Base-by-base conservation (phyloP, 2,329 filamentous ascomycete genomes). In the Anthostomella pinea region DNA sequence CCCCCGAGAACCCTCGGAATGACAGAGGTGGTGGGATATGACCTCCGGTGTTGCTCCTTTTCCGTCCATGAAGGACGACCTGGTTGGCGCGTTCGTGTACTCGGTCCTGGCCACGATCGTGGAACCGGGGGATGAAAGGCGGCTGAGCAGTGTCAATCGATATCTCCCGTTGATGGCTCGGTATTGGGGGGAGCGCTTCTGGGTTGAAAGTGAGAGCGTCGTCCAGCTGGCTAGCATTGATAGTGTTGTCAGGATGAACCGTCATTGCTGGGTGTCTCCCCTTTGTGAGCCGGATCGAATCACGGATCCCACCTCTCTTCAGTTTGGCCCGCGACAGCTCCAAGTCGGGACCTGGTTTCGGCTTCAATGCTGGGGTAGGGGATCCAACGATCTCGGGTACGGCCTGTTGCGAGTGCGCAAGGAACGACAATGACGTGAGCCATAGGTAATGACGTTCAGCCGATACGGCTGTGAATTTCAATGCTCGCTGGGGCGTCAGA, bases 361-460 rank as follows among this genome's bases (percentile, higher is more conserved):
- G 73, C 7, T 70, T 24, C 10, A 43, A 35, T 6, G 48, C 33
- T 4, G 59, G n/a, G 74, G 76, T 14, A 75, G 39, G 11, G 6
- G 50, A 45, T 10, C 76, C 60, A 3, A 83, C 68, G 11, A 89
- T 78, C 34, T 93, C 87, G 2, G 87, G 86, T 5, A 91, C 75
- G 1, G 84, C 82, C 54, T 91, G 84, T 11, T 84, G 80, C 1
- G 90, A 95, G 59, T 96, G 89, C 9, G 91, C 90, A 20, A 98
- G 73, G 76, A 97, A 98, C 0, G 90, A 95, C 14, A 98, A 71
- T 1, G 93, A 88, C 14, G 88, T 96, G 39, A 98, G 70, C 93
- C 93, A 98, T 31, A 96, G 69, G 56, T 94, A 95, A 62, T 98
- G 93, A 11, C 93, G 81, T 49, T 97, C 93, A 21, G 83, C 70